Evolutionary conservation across 176 grass and related monocot genomes (phyloP).

Genomic region (Triticum monococcum): DNA sequence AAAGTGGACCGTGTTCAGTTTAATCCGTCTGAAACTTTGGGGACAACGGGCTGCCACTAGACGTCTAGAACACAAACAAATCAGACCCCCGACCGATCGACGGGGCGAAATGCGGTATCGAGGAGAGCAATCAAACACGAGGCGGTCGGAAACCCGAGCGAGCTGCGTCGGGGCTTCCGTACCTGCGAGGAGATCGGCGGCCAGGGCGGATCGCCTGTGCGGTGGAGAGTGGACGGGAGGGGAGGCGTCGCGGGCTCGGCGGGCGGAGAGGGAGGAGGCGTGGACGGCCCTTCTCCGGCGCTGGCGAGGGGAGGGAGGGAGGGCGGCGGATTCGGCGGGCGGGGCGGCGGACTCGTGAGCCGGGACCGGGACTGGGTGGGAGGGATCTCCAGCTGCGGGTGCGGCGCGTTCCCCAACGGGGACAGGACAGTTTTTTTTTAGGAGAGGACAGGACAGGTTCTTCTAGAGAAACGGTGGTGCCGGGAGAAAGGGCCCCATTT

Average conservation of each 20-base stretch:
- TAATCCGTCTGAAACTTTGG: neutral
- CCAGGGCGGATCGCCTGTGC: neutral
- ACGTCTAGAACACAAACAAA: neutral
- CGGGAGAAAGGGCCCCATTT: neutral
- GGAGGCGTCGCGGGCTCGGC: neutral
- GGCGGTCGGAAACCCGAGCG: neutral
- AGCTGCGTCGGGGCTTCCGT: neutral
- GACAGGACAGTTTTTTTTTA: neutral
- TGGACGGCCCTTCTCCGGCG: neutral
- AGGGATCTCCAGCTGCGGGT: neutral
- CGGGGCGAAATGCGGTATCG: neutral
- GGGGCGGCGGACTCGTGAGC: neutral
- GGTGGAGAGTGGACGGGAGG: neutral
- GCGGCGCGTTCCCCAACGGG: neutral
- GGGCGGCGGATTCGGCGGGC: neutral
- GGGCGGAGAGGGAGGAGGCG: neutral
- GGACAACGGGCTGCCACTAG: neutral
- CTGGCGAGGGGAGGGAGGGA: neutral
- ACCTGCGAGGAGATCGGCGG: neutral
- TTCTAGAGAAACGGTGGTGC: conserved; percentile 5
- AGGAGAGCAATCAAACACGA: neutral
- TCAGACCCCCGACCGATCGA: neutral
- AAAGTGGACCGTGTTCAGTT: neutral
- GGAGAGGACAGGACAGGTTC: neutral
- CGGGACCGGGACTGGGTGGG: neutral